Evolutionary conservation across 345 rosid species (phyloP), one percentile per base, ranked within the genome.

Genomic region (Populus nigra): DNA sequence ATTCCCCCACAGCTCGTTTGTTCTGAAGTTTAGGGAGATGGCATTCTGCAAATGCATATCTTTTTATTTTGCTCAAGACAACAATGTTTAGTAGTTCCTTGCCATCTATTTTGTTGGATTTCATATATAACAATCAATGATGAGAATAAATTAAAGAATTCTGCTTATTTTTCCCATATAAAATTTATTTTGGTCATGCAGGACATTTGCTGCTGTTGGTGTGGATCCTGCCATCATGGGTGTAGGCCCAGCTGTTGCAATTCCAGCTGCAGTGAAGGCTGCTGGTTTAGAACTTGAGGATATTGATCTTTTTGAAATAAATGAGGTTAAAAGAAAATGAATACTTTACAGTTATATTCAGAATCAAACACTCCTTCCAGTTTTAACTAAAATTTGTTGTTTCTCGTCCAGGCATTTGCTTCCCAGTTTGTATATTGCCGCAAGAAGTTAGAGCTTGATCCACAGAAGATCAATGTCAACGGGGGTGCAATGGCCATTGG

Each of bases 191-290:
- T 66, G 53, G 43, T 57, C 45, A 55, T 85, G 79, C 89, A 96
- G 98, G 95, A 88, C 92, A 43, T 93, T 93, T 83, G 87, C 92
- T 81, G 97, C 96, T 73, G 98, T 95, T 65, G 99, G 98, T 76
- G 99, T 91, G 82, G 98, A 95, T 78, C 99, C 98, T 82, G 96
- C 94, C 57, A 87, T 95, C 78, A 93, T 95, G 98, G 99, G 99
- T 57, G 81, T 91, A 77, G 98, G 99, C 17, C 99, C 98, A 59
- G 97, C 97, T 75, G 93, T 83, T 63, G 98, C 97, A 15, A 93
- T 95, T 82, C 98, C 98, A 59, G 98, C 91, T 61, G 99, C 99
- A 55, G 97, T 92, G 72, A 92, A 92, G 82, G 87, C 98, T 43
- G 97, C 98, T 68, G 97, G 98, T 69, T 88, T 96, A 77, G 91